phyloP scores from a whole-genome alignment of 768 basidiomycete genomes.

The Boletellus ananas region DNA sequence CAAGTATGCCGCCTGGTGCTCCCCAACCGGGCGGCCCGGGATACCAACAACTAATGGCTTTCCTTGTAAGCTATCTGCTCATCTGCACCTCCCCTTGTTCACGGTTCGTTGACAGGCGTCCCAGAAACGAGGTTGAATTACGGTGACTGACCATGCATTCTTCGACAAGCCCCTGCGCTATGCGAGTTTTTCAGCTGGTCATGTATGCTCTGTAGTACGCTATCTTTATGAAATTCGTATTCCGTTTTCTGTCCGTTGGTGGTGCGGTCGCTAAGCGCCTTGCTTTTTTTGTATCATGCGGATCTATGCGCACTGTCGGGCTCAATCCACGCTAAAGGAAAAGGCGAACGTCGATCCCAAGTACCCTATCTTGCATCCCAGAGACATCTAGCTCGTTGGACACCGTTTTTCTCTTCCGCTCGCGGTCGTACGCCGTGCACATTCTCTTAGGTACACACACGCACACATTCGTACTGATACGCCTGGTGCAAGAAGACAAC shows the following conservation, averaged over 20 bases:
- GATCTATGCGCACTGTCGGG: no score
- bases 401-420: no score
- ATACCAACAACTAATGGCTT: conserved; percentile 69
- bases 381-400: no score
- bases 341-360: no score
- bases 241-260: background rate
- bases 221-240: conserved; percentile 29
- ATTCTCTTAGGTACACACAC: no score
- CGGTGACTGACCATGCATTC: background rate
- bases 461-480: no score
- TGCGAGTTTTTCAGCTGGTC: background rate
- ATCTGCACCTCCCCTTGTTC: background rate
- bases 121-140: conserved; percentile 26
- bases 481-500: no score
- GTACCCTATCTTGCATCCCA: no score
- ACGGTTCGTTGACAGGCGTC: conserved; percentile 16
- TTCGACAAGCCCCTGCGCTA: background rate
- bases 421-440: no score
- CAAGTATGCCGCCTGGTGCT: conserved; percentile 37
- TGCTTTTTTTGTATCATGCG: no score
- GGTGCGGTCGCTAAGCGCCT: no score
- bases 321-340: no score
- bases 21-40: conserved; percentile 40
- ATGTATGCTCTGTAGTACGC: conserved; percentile 15
- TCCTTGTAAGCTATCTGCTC: conserved; percentile 45